Evolutionary conservation across 139 green algal genomes (phyloP), one percentile per base, ranked within the genome.

Genomic region (Gonium pectorale): DNA sequence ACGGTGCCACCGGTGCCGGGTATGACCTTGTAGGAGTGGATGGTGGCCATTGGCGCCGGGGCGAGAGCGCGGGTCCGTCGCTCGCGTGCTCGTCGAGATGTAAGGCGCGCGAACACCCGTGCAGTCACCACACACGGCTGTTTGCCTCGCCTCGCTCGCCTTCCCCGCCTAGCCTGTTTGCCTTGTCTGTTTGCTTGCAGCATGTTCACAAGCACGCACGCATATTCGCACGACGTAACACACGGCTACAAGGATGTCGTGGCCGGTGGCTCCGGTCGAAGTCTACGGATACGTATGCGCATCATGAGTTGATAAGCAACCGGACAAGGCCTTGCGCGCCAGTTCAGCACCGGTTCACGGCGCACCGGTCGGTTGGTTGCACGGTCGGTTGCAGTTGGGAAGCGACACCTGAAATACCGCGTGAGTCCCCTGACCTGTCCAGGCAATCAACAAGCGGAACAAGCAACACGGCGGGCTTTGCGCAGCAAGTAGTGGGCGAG

Each of bases 401-500:
- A n/a, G n/a, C n/a, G n/a, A n/a, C n/a, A n/a, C n/a, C n/a, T n/a
- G n/a, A n/a, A n/a, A n/a, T n/a, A n/a, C n/a, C n/a, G n/a, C n/a
- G 37, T 5, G 77, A 59, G 35, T 64, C 31, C 5, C 43, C 77
- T 43, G 33, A 67, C 3, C 17, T 2, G 0, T 78, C 43, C 37
- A 54, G 38, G 71, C 63, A 13, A 87, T 87, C 62, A 87, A 87
- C 35, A 81, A 81, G 51, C 33, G 72, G 11, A 87, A 87, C 22
- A 72, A 60, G 40, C 46, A 83, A 52, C 1, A 19, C 51, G 22
- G 71, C 71, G 41, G 82, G 59, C 13, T 0, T 44, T n/a, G 82
- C 82, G 9, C 59, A 87, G 46, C 62, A 79, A 19, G 9, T 35
- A 0, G 82, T 72, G 29, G 82, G 82, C 46, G n/a, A n/a, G n/a